phyloP scores from a whole-genome alignment of 2,329 filamentous ascomycete species.

The Aspergillus sp. region DNA sequence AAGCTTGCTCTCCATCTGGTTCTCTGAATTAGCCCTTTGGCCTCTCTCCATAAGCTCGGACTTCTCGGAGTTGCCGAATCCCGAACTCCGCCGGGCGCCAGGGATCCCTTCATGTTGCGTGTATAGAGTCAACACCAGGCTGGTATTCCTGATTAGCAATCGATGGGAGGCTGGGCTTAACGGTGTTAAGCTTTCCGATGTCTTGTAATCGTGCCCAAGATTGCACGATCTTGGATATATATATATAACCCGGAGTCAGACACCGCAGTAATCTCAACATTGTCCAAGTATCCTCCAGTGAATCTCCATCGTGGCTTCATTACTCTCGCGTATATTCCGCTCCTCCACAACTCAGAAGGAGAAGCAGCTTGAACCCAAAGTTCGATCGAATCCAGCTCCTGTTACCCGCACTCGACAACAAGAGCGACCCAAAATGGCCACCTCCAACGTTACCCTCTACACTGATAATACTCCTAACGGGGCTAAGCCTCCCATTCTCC shows the following conservation, averaged over 20 bases:
- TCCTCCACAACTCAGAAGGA: not conserved
- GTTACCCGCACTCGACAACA: not conserved
- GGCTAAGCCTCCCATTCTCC: not conserved
- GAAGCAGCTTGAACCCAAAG: not conserved
- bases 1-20: not conserved
- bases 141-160: not conserved
- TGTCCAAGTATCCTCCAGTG: no score
- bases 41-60: not conserved
- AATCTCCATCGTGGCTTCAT: not conserved
- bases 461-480: constrained; percentile 1
- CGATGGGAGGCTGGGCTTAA: not conserved
- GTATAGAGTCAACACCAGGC: not conserved
- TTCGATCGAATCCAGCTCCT: no score
- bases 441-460: not conserved
- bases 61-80: not conserved
- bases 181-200: not conserved
- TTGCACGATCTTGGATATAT: not conserved
- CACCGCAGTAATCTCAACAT: no score
- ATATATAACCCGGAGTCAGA: no score
- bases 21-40: no score
- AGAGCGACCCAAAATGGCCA: not conserved
- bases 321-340: not conserved
- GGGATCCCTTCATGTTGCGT: not conserved
- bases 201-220: not conserved
- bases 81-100: not conserved